Base-by-base conservation (phyloP, 2,329 filamentous ascomycete genomes). In the Fusarium fracticaudum region DNA sequence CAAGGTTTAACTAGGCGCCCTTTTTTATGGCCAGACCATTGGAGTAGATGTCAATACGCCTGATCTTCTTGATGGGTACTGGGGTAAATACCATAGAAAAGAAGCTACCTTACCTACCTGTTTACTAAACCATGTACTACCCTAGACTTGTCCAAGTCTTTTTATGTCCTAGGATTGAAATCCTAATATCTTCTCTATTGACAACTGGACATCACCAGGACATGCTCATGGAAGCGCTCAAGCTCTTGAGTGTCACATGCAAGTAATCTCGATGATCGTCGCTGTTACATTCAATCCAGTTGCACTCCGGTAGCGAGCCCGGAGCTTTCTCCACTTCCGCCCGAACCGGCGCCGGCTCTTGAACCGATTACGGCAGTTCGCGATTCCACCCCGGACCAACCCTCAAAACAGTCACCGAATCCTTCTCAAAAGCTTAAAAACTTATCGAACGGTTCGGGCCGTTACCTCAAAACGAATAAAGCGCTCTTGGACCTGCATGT, bases 201-300 rank as follows among this genome's bases (percentile, higher is more conserved):
- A 73, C 74, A 18, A 86, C 84, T 2, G 89, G 89, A 0, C 77
- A 82, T 5, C 87, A 87, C 26, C 79, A 84, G 3, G 83, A 86
- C 9, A 85, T 92, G 84, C 85, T 92, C 17, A 81, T 84, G 1
- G 84, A 88, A 40, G 91, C 89, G 5, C 87, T 93, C 60, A 75
- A 79, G 24, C 0, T 13, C 20, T 26, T 1, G 24, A 29, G 3
- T 14, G 15, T 29, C 35, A 55, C 24, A 55, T 41, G 51, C 15
- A 40, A 55, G 20, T 41, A 29, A 22, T 41, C 8, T 31, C 51
- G 24, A 41, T 14, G 18, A n/a, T 29, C 31, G 37, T 31, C 18
- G 18, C 8, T 10, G 22, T 48, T 26, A 26, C 64, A n/a, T 48
- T 38, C 8, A 33, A 26, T 20, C 5, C 51, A 53, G 38, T 33